These are phyloP conservation scores for Lavandula angustifolia DNA, from an alignment of 257 asterid species.

Conservation along the genomic window DNA sequence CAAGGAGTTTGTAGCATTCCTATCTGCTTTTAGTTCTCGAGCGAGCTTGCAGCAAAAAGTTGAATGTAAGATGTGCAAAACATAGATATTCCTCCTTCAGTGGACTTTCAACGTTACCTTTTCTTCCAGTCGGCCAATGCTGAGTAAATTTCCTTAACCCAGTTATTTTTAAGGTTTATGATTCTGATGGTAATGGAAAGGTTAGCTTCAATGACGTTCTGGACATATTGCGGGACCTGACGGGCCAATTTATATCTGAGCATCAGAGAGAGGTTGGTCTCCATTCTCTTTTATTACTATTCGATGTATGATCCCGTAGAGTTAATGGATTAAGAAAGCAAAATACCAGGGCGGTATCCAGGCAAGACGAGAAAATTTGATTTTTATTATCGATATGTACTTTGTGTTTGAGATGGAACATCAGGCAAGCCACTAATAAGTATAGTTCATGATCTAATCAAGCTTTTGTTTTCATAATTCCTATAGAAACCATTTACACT, in stretches of 20 bases:
- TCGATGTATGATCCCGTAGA: background rate
- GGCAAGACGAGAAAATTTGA: background rate
- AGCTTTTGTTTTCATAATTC: background rate
- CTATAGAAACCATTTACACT: no score
- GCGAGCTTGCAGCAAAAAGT: constrained; percentile 79
- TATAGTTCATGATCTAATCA: background rate
- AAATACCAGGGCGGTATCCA: background rate
- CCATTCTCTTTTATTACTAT: background rate
- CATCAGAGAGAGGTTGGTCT: constrained; percentile 72
- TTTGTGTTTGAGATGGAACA: constrained; percentile 5
- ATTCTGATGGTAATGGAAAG: constrained; percentile 74
- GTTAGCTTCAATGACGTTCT: constrained; percentile 66
- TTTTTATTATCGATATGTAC: background rate
- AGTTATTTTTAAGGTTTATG: constrained; percentile 86
- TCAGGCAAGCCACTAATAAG: background rate
- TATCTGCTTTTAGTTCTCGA: constrained; percentile 92
- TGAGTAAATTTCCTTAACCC: constrained; percentile 31
- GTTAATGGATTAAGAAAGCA: background rate
- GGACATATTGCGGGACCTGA: constrained; percentile 76
- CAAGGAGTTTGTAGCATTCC: constrained; percentile 91
- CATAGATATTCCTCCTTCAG: background rate
- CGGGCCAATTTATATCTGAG: constrained; percentile 75
- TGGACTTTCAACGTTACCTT: constrained; percentile 9
- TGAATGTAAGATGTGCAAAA: constrained; percentile 60
- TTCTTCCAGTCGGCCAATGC: constrained; percentile 23